Evolutionary conservation across 352 stramenopile genomes (phyloP), one percentile per base, ranked within the genome.

Genomic region (Blastocystis sp.): DNA sequence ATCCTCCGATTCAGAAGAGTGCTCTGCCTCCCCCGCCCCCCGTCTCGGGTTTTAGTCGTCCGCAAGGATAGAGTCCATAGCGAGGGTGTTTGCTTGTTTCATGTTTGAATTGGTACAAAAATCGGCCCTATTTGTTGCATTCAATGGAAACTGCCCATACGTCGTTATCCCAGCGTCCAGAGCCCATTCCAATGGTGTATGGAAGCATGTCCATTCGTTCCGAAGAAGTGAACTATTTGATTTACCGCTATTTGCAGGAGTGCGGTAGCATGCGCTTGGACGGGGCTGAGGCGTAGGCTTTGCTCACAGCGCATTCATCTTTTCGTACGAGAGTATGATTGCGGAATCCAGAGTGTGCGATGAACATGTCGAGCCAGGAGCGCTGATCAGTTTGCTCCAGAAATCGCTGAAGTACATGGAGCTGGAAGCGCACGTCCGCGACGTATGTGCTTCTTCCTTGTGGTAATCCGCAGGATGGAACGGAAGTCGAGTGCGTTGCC

Each of bases 171-270:
- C 71, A 14, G 34, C 21, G 28, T 81, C 65, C 41, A 62, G 21
- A 56, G 5, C 48, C 48, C 14, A 56, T 17, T 7, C 48, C 48
- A 11, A 43, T 52, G 11, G 23, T 66, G 41, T 38, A 84, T 10
- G 1, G 28, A 19, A 41, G 11, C 9, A 84, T 84, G 74, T 84
- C 74, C 1, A 84, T 84, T 70, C 74, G 74, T 38, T 84, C 74
- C 17, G 74, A 84, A 9, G 74, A 84, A 67, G 74, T 84, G 74
- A 84, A 84, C 38, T 84, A 67, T 45, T 84, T 84, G 60, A 84
- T 84, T 69, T 84, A 84, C 53, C n/a, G 74, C 11, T 84, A 84
- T 28, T 67, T 84, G n/a, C 52, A 69, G 56, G 74, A 84, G 66
- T 84, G 45, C 28, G 74, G 74, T 84, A 67, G 34, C 34, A 38